phyloP scores from a whole-genome alignment of 345 rosid species.

The Kernera saxatilis region DNA sequence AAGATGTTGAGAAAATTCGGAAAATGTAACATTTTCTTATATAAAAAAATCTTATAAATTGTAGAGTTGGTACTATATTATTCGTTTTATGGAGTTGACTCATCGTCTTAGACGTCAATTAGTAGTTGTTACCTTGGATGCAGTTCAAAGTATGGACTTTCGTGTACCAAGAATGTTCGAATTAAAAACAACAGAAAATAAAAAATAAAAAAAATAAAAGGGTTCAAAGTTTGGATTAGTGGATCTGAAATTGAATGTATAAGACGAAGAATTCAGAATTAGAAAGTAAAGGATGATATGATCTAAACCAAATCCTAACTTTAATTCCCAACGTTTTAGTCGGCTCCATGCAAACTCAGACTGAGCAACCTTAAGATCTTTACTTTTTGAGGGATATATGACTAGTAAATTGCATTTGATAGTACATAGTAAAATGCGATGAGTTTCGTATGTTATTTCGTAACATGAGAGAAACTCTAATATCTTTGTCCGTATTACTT shows the following conservation, averaged over 20 bases:
- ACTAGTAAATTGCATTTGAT: neutral
- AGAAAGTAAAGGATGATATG: neutral
- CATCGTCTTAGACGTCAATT: neutral
- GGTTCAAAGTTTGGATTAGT: no score
- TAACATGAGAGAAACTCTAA: neutral
- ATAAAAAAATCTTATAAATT: no score
- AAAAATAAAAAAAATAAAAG: no score
- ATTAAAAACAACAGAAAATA: neutral
- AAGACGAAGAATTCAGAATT: neutral
- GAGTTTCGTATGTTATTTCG: neutral
- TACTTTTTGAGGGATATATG: neutral
- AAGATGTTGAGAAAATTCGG: no score
- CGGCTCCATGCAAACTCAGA: neutral
- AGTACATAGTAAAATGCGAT: neutral
- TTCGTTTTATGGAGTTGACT: slow-evolving; percentile 6
- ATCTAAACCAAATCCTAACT: neutral
- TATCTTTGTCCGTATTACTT: neutral
- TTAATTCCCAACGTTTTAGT: neutral
- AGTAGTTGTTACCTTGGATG: neutral
- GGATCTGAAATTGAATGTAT: neutral
- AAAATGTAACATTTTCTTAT: neutral
- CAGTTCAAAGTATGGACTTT: neutral
- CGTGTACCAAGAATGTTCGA: neutral
- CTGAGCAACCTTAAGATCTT: neutral
- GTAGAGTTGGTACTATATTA: neutral